Evolutionary conservation across 768 basidiomycete genomes (phyloP).

Genomic region (Tylopilus sp.): DNA sequence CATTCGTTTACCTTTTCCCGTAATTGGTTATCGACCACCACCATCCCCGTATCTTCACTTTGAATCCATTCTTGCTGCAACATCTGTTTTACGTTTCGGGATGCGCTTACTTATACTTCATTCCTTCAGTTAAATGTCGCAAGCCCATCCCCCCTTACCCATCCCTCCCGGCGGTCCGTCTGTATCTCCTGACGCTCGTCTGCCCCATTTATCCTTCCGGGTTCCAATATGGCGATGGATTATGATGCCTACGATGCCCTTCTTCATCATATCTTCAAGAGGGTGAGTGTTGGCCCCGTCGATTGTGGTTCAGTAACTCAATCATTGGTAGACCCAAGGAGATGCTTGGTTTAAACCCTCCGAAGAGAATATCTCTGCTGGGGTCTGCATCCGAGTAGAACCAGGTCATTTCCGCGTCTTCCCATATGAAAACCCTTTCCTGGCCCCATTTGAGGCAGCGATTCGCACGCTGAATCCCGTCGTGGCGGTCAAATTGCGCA

Average conservation of each 20-base stretch:
- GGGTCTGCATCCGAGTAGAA: slow-evolving; percentile 71
- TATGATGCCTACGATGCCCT: slow-evolving; percentile 81
- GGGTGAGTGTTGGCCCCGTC: slow-evolving; percentile 39
- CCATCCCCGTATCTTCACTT: background rate
- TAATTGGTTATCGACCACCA: slow-evolving; percentile 4
- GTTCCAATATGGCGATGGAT: slow-evolving; percentile 46
- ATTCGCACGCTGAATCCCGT: slow-evolving; percentile 74
- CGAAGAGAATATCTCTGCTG: slow-evolving; percentile 71
- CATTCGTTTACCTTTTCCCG: background rate
- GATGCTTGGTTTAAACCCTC: slow-evolving; percentile 85
- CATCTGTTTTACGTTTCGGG: background rate
- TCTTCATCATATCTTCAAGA: slow-evolving; percentile 74
- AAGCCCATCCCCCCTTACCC: background rate
- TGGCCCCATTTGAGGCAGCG: slow-evolving; percentile 78
- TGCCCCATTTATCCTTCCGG: background rate
- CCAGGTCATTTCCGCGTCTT: slow-evolving; percentile 72
- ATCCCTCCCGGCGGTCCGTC: background rate
- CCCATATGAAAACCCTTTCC: slow-evolving; percentile 73
- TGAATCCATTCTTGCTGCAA: background rate
- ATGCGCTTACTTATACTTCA: slow-evolving; percentile 21
- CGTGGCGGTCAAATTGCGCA: slow-evolving; percentile 77
- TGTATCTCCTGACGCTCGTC: background rate
- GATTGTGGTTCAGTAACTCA: slow-evolving; percentile 9
- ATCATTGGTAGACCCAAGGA: slow-evolving; percentile 60
- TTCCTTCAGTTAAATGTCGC: background rate